phyloP scores from a whole-genome alignment of 225 moss, liverwort and hornwort genomes.

The Ulota crispa region DNA sequence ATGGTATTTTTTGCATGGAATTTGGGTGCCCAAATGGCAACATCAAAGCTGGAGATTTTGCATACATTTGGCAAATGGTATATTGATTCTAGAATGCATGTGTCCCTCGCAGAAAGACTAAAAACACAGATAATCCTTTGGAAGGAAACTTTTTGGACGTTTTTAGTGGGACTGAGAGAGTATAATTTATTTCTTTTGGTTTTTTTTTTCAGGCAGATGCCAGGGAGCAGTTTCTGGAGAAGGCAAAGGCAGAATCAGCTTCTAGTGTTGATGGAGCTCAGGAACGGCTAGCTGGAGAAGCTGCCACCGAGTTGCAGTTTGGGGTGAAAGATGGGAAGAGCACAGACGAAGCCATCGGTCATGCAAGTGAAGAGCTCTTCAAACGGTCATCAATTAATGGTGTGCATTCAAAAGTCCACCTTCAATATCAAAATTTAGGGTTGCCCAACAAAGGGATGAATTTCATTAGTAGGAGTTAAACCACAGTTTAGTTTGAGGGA shows the following conservation, averaged over 20 bases:
- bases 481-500: background rate
- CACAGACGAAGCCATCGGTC: conserved; percentile 36
- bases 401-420: background rate
- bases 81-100: too few relatives aligned
- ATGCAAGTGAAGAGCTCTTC: conserved; percentile 42
- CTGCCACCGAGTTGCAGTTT: conserved; percentile 45
- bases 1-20: too few relatives aligned
- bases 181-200: too few relatives aligned
- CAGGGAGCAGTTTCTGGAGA: conserved; percentile 38
- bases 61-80: too few relatives aligned
- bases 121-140: too few relatives aligned
- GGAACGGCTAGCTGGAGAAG: conserved; percentile 13
- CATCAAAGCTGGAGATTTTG: too few relatives aligned
- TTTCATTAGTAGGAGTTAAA: background rate
- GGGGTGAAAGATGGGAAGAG: conserved; percentile 45
- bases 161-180: too few relatives aligned
- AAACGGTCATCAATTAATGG: conserved; percentile 34
- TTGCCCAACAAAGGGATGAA: background rate
- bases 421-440: background rate
- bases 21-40: too few relatives aligned
- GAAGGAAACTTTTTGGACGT: too few relatives aligned
- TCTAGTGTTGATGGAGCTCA: conserved; percentile 21
- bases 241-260: conserved; percentile 31
- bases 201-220: conserved; percentile 26
- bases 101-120: too few relatives aligned